A percentile compares a stretch with the other conserved stretches of the same genome.
Conservation (phyloP, 2,329 filamentous ascomycete genomes). For the Helotiales sp. region DNA sequence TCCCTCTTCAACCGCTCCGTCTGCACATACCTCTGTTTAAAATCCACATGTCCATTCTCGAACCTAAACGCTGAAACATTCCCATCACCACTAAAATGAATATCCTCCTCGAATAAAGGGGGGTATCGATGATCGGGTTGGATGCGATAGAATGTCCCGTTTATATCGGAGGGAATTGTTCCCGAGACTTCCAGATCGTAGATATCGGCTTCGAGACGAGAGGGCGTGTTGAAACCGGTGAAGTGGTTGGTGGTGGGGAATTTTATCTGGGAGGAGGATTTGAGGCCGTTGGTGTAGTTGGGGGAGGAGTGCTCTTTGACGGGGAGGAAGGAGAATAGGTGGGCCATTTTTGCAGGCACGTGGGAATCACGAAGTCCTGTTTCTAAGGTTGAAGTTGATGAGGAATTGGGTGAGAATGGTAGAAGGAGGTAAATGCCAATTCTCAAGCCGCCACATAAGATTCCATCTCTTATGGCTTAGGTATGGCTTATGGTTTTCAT, state of each 20-base stretch:
- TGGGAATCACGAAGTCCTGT: not conserved
- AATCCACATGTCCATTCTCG: constrained; percentile 33
- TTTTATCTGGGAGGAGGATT: constrained; percentile 21
- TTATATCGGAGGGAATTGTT: constrained; percentile 42
- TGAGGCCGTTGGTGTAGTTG: constrained; percentile 21
- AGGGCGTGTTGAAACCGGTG: constrained; percentile 41
- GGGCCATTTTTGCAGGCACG: constrained; percentile 22
- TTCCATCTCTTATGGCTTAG: not conserved
- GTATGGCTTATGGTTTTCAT: not conserved
- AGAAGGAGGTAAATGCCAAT: too few species aligned
- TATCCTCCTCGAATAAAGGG: constrained; percentile 55
- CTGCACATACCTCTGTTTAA: constrained; percentile 35
- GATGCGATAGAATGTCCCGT: constrained; percentile 45
- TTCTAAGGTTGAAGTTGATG: too few species aligned
- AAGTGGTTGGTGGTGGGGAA: constrained; percentile 32
- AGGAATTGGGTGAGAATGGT: too few species aligned
- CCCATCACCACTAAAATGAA: constrained; percentile 36
- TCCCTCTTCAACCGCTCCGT: constrained; percentile 35
- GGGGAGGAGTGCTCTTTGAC: constrained; percentile 11
- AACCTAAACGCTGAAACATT: constrained; percentile 35
- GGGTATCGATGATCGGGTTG: constrained; percentile 50
- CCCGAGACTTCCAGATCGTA: constrained; percentile 41
- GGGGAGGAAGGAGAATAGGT: constrained; percentile 20
- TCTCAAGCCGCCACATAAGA: not conserved
- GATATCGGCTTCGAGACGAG: constrained; percentile 41